phyloP scores from a whole-genome alignment of 2,329 filamentous ascomycete species.

The Aspergillus sp. region DNA sequence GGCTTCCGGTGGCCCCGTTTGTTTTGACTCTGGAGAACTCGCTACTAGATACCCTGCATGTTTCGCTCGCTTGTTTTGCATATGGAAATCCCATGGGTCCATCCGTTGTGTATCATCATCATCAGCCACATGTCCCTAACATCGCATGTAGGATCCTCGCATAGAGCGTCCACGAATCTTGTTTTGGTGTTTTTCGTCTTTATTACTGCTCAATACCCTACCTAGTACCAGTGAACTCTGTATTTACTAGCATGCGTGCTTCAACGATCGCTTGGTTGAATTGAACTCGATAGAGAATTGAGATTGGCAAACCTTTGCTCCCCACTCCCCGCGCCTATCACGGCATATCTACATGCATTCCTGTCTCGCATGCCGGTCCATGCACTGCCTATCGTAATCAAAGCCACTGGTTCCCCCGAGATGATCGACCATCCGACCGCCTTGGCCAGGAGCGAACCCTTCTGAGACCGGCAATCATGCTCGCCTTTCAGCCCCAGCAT shows the following conservation, averaged over 20 bases:
- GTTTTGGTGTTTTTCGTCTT: not conserved
- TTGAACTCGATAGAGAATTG: too few species aligned
- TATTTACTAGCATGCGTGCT: not conserved
- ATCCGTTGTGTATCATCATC: not conserved
- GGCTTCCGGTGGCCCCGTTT: not conserved
- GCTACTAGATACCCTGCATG: not conserved
- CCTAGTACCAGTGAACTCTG: slow-evolving; percentile 1
- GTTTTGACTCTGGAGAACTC: not conserved
- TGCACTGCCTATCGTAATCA: slow-evolving; percentile 6
- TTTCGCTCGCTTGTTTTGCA: slow-evolving; percentile 1
- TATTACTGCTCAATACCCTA: slow-evolving; percentile 8
- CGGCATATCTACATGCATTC: too few species aligned
- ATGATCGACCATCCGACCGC: slow-evolving; percentile 3
- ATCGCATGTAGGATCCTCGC: not conserved
- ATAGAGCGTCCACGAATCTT: not conserved
- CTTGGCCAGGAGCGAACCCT: not conserved
- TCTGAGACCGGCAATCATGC: too few species aligned
- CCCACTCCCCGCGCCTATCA: too few species aligned
- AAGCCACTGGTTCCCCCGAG: slow-evolving; percentile 3
- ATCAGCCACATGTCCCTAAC: not conserved
- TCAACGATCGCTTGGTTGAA: too few species aligned
- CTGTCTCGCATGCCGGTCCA: not conserved
- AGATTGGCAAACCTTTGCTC: too few species aligned
- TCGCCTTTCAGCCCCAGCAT: too few species aligned
- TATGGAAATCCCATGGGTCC: slow-evolving; percentile 5